Percentiles rank a stretch among this genome's conserved stretches.
phyloP scores from a whole-genome alignment of 805 yeast species.

The Lipomyces chichibuensis region DNA sequence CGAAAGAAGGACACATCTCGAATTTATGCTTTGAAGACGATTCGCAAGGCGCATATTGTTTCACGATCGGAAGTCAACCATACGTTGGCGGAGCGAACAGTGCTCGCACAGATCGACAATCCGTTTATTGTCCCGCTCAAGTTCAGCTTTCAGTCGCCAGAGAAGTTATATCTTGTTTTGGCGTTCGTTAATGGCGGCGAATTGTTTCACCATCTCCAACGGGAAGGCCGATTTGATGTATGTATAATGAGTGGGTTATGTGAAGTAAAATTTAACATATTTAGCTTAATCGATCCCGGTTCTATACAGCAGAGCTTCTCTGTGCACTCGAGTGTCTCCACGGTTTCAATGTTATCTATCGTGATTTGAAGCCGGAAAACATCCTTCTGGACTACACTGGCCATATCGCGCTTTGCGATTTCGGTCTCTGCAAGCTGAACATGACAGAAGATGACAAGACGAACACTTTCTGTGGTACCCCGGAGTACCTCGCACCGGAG shows the following conservation, averaged over 20 bases:
- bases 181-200: constrained; percentile 98
- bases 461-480: constrained; percentile 96
- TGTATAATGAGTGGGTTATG: not conserved
- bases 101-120: constrained; percentile 85
- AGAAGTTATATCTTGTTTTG: constrained; percentile 84
- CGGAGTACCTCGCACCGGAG: constrained; percentile 97
- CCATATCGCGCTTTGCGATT: constrained; percentile 96
- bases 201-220: constrained; percentile 88
- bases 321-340: constrained; percentile 93
- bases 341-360: constrained; percentile 86
- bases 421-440: constrained; percentile 93
- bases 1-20: constrained; percentile 93
- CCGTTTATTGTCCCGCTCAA: constrained; percentile 97
- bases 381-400: constrained; percentile 94
- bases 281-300: constrained; percentile 76
- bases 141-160: constrained; percentile 96
- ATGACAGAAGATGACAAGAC: constrained; percentile 62
- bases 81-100: constrained; percentile 95
- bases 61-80: constrained; percentile 94
- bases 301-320: constrained; percentile 90
- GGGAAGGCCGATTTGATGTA: constrained; percentile 78
- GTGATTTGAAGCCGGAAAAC: constrained; percentile 96
- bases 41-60: constrained; percentile 91
- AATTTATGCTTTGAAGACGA: constrained; percentile 90
- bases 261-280: not conserved